These are phyloP conservation scores for Epicoccum nigrum DNA, from an alignment of 2,329 filamentous ascomycete genomes.

Conservation along the genomic window DNA sequence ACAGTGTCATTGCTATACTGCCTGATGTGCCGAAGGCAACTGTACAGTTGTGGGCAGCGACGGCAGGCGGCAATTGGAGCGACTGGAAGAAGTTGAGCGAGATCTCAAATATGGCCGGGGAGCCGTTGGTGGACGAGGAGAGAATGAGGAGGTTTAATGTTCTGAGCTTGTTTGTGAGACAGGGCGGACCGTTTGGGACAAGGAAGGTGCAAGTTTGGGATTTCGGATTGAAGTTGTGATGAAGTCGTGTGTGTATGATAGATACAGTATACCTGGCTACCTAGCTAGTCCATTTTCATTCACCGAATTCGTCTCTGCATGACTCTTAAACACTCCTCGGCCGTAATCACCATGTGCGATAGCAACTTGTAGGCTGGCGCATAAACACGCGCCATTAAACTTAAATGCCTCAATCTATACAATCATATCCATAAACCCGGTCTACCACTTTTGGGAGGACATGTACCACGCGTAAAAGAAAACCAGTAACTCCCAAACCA, in stretches of 20 bases:
- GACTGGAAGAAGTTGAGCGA: constrained; percentile 42
- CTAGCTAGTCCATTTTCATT: too few relatives aligned
- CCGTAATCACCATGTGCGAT: too few relatives aligned
- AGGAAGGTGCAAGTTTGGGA: constrained; percentile 47
- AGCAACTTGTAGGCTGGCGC: too few relatives aligned
- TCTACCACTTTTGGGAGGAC: background rate
- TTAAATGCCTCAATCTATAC: background rate
- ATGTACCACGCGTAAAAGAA: background rate
- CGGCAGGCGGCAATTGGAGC: constrained; percentile 31
- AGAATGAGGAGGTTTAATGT: constrained; percentile 31
- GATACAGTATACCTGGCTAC: too few relatives aligned
- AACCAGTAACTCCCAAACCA: background rate
- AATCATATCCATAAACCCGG: background rate
- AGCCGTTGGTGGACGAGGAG: constrained; percentile 42
- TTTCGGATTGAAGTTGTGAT: constrained; percentile 30
- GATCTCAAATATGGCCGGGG: constrained; percentile 39
- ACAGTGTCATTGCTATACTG: constrained; percentile 38
- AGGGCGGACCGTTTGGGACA: constrained; percentile 41
- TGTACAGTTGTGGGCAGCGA: constrained; percentile 38
- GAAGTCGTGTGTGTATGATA: too few relatives aligned
- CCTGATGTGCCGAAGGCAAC: constrained; percentile 40
- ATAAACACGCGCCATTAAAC: background rate
- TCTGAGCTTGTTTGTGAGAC: constrained; percentile 44
- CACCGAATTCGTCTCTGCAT: too few relatives aligned
- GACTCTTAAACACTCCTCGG: too few relatives aligned